These are phyloP conservation scores for Scorias spongiosa DNA, from an alignment of 2,329 filamentous ascomycete genomes.

Conservation along the genomic window DNA sequence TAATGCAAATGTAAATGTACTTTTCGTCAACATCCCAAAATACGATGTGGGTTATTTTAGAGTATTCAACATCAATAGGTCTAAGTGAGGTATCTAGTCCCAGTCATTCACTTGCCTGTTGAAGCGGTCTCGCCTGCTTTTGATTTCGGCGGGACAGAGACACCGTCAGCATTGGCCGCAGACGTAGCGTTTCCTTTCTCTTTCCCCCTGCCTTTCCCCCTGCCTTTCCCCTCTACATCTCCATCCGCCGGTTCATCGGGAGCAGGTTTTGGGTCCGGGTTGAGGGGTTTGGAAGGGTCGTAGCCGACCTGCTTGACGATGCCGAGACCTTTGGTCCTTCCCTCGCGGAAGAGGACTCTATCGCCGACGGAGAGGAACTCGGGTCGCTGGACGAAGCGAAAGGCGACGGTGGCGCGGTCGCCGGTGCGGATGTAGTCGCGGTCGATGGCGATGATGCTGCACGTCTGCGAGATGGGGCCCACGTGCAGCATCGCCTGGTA, in stretches of 20 bases:
- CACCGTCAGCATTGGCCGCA: too few relatives aligned
- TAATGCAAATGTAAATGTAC: too few relatives aligned
- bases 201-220: neutral
- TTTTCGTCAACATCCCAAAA: too few relatives aligned
- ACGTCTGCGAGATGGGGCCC: slow-evolving; percentile 86
- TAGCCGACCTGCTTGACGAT: slow-evolving; percentile 90
- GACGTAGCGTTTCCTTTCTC: too few relatives aligned
- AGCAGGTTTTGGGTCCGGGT: slow-evolving; percentile 15
- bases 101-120: too few relatives aligned
- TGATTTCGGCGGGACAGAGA: too few relatives aligned
- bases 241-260: too few relatives aligned
- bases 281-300: slow-evolving; percentile 43
- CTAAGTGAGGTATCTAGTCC: too few relatives aligned
- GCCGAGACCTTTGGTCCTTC: slow-evolving; percentile 83
- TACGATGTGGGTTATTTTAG: too few relatives aligned
- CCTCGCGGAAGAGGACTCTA: slow-evolving; percentile 81
- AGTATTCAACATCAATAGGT: too few relatives aligned
- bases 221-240: neutral
- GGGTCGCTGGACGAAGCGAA: slow-evolving; percentile 83
- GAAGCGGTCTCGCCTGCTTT: too few relatives aligned
- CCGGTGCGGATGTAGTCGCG: slow-evolving; percentile 89
- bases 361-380: slow-evolving; percentile 86
- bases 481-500: slow-evolving; percentile 99
- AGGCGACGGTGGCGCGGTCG: slow-evolving; percentile 85
- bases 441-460: slow-evolving; percentile 93